Evolutionary conservation across 2,329 filamentous ascomycete species (phyloP), one percentile per base, ranked within the genome.

Genomic region (Aaosphaeria pasadenensis): DNA sequence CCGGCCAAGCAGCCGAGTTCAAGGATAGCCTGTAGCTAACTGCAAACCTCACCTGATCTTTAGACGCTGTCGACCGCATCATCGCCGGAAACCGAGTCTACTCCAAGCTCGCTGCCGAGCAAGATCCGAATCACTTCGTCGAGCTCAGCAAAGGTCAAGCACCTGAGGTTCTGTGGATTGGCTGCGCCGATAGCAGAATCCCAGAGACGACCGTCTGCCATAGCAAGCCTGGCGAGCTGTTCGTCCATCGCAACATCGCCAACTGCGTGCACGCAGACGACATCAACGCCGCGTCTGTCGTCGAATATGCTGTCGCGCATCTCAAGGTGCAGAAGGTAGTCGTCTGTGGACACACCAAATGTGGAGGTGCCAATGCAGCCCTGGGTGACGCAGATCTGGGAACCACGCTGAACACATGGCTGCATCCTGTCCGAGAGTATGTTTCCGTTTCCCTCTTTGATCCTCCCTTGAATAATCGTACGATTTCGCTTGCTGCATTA

Each of bases 191-290:
- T 75, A 89, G 86, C 36, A 87, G 90, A 55, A 86, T 89, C 57
- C 89, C 90, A 1, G 90, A 94, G 71, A 92, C 88, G 5, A 90
- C 85, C 43, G 80, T 95, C 62, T 80, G 91, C 30, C 85, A 87
- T 62, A 79, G 90, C 49, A 80, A 89, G 62, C 88, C 89, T 3
- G 89, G 90, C 50, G 89, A 95, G 60, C 85, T 95, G 57, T 95
- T 95, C 69, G 87, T 90, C 45, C 89, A 95, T 77, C 87, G 90
- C 67, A 95, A 95, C 76, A 91, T 95, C 68, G 89, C 88, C 71
- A 95, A 95, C 75, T 83, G 92, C 63, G 74, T 95, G 54, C 83
- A 84, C 48, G 76, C 84, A 17, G 84, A 83, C 59, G 90, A 95
- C 68, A 81, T 92, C 68, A 89, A 83, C 73, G 84, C 85, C 32